Conservation (phyloP, 495 filamentous ascomycete genomes). For the Aspergillus wentii region DNA sequence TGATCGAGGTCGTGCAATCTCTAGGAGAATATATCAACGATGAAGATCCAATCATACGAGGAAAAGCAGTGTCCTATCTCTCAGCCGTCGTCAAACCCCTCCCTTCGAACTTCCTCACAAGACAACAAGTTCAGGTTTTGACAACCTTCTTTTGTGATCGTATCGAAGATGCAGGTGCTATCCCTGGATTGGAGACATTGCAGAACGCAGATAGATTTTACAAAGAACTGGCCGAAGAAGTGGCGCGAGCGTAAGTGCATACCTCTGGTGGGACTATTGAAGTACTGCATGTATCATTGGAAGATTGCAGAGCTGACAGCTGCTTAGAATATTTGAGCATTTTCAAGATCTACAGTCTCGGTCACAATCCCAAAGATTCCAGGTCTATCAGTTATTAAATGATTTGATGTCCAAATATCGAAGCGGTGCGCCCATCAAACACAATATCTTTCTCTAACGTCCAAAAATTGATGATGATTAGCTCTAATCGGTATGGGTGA, state of each 20-base stretch:
- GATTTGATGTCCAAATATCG: conserved; percentile 61
- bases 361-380: conserved; percentile 56
- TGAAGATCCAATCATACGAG: conserved; percentile 58
- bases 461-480: conserved; percentile 16
- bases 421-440: conserved; percentile 44
- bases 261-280: not conserved
- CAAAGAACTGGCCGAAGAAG: conserved; percentile 41
- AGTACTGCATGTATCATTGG: not conserved
- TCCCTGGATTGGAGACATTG: conserved; percentile 43
- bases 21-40: conserved; percentile 68
- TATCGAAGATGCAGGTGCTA: conserved; percentile 54
- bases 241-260: conserved; percentile 46
- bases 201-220: conserved; percentile 46
- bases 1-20: conserved; percentile 63
- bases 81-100: conserved; percentile 58
- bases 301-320: conserved; percentile 10
- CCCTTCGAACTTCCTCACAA: conserved; percentile 53
- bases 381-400: conserved; percentile 60
- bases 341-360: conserved; percentile 58
- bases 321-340: conserved; percentile 40
- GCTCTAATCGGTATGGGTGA: conserved; percentile 51
- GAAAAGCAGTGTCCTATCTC: conserved; percentile 65
- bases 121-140: conserved; percentile 61
- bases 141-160: conserved; percentile 57
- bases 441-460: not conserved